A percentile compares a stretch with the other conserved stretches of the same genome.
Conservation (phyloP, 345 rosid species). For the Orychophragmus violaceus region DNA sequence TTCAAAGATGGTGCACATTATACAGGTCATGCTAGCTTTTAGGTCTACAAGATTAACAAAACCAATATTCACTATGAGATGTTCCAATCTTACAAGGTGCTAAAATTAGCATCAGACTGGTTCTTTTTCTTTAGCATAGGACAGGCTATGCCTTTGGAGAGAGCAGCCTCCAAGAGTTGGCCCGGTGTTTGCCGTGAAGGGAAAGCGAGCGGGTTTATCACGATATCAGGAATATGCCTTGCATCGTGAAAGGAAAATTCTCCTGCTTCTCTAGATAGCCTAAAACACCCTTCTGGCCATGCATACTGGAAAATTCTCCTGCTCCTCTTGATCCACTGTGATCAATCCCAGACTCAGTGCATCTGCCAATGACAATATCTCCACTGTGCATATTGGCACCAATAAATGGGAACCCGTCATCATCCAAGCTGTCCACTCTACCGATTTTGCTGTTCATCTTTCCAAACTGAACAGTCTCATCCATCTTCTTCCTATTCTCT, state of each 20-base stretch:
- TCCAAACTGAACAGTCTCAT: constrained; percentile 58
- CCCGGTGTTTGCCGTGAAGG: constrained; percentile 95
- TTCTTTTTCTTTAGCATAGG: constrained; percentile 29
- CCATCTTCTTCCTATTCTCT: constrained; percentile 55
- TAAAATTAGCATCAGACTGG: neutral
- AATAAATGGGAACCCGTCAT: constrained; percentile 81
- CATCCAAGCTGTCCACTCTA: constrained; percentile 80
- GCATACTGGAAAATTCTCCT: constrained; percentile 98
- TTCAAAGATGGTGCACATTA: neutral
- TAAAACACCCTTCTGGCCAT: constrained; percentile 94
- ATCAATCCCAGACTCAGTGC: constrained; percentile 75
- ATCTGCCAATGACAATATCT: constrained; percentile 80
- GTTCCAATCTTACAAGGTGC: neutral
- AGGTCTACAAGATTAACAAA: neutral
- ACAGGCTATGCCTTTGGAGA: constrained; percentile 84
- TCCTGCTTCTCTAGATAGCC: constrained; percentile 86
- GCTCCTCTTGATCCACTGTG: constrained; percentile 84
- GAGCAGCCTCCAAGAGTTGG: constrained; percentile 88
- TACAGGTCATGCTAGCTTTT: neutral
- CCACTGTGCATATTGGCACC: constrained; percentile 83
- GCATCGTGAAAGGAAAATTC: constrained; percentile 82
- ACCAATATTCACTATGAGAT: neutral
- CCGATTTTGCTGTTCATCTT: constrained; percentile 65
- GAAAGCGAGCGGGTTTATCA: constrained; percentile 86
- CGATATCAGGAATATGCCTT: constrained; percentile 88